Percentiles rank a stretch among this genome's conserved stretches.
Conservation (phyloP, 768 basidiomycete species). For the Ramaria rubella region DNA sequence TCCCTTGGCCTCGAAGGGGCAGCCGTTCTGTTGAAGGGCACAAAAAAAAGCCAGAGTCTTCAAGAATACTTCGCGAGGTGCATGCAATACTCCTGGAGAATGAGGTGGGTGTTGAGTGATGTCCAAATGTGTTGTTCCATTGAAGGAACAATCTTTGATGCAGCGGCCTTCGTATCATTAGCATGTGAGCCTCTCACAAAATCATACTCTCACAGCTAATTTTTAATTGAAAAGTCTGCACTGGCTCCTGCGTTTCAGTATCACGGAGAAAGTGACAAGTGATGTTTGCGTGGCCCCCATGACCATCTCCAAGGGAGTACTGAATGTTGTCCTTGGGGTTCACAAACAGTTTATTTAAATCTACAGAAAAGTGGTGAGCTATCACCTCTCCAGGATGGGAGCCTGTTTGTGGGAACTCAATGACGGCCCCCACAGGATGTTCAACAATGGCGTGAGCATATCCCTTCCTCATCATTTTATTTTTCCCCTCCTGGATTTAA, state of each 20-base stretch:
- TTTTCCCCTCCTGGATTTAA: neutral
- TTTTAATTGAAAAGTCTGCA: neutral
- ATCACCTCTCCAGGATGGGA: neutral
- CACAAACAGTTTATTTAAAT: neutral
- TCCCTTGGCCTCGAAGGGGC: conserved; percentile 13
- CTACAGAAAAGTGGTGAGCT: neutral
- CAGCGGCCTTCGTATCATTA: neutral
- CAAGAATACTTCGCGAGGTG: conserved; percentile 12
- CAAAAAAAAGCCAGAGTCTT: conserved; percentile 20
- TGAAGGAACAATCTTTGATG: neutral
- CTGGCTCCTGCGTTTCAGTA: neutral
- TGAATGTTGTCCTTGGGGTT: too few relatives aligned
- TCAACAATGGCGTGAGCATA: neutral
- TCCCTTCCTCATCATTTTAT: neutral
- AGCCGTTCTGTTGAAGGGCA: conserved; percentile 16
- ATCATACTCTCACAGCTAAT: neutral
- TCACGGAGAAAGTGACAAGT: neutral
- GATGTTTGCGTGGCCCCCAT: neutral
- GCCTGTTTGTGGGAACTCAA: conserved; percentile 1
- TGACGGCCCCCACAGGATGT: neutral
- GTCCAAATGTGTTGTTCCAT: neutral
- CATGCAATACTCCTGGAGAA: too few relatives aligned
- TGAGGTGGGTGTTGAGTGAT: neutral
- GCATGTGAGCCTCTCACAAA: neutral
- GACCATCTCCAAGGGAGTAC: neutral